Evolutionary conservation across 345 rosid genomes (phyloP), one percentile per base, ranked within the genome.

Genomic region (Corchorus capsularis): DNA sequence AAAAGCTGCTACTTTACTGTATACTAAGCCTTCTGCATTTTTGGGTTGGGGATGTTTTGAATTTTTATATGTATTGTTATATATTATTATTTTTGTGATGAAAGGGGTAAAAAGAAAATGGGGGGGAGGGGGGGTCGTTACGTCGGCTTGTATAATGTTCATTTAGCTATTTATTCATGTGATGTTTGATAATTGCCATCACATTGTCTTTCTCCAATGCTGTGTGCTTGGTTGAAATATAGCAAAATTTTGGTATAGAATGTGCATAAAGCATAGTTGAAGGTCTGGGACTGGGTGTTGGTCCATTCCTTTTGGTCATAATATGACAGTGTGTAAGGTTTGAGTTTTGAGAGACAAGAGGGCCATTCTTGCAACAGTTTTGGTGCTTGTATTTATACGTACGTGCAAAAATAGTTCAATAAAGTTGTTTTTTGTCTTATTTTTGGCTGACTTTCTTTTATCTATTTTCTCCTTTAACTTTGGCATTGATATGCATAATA

Each of bases 301-400:
- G 64, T 54, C 56, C n/a, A 16, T 46, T 63, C 63, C 71, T 74
- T n/a, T 45, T 15, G 47, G 72, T 41, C 72, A 39, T 17, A 63
- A 69, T 54, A 56, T 47, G 50, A 7, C 22, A 0, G 37, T n/a
- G 27, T 14, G 27, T 47, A 45, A 67, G 77, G 64, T 54, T n/a
- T 39, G 41, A 2, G 41, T 39, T n/a, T n/a, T n/a, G 27, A 27
- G 72, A 59, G 77, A 78, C n/a, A n/a, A 17, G 77, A 49, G 79
- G 79, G 60, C 64, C 41, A 56, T 69, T 63, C 37, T 46, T 20
- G 32, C 17, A 65, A 64, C 69, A 59, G 50, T 73, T 75, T 80
- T 75, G 80, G 63, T 34, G 52, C 19, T 22, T 75, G 57, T 53
- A 62, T 78, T 72, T 45, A 19, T 47, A 12, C 4, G 62, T 6